phyloP scores from a whole-genome alignment of 2,329 filamentous ascomycete genomes.

The Sphaerulina musiva region DNA sequence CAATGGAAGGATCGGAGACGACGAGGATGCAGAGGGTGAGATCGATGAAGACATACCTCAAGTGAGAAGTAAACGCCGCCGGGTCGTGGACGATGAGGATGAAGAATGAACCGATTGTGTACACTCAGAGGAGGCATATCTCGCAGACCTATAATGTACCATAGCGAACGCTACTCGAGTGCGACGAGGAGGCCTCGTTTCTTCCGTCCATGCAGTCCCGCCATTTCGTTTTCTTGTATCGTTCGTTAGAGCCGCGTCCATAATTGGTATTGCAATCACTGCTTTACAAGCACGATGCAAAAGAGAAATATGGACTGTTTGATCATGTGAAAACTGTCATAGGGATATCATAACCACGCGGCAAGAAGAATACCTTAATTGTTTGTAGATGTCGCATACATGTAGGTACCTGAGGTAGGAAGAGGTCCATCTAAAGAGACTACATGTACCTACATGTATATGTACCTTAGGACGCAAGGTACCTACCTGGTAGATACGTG shows the following conservation, averaged over 20 bases:
- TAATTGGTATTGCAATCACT: constrained; percentile 20
- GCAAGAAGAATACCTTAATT: neutral
- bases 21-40: constrained; percentile 33
- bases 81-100: constrained; percentile 44
- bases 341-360: neutral
- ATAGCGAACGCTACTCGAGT: neutral
- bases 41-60: constrained; percentile 32
- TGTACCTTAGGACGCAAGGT: too few relatives aligned
- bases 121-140: neutral
- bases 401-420: constrained; percentile 9
- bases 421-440: neutral
- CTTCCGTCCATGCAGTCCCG: too few relatives aligned
- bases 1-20: constrained; percentile 27
- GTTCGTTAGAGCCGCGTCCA: neutral
- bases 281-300: constrained; percentile 25
- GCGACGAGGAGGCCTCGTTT: too few relatives aligned
- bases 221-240: neutral
- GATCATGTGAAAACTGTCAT: constrained; percentile 15
- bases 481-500: too few relatives aligned
- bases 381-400: neutral
- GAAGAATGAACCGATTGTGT: constrained; percentile 37
- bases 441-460: too few relatives aligned
- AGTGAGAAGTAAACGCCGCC: constrained; percentile 38
- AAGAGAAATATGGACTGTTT: constrained; percentile 16
- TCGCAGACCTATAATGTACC: neutral